phyloP scores from a whole-genome alignment of 2,329 filamentous ascomycete genomes.

The Thermoascus crustaceus region DNA sequence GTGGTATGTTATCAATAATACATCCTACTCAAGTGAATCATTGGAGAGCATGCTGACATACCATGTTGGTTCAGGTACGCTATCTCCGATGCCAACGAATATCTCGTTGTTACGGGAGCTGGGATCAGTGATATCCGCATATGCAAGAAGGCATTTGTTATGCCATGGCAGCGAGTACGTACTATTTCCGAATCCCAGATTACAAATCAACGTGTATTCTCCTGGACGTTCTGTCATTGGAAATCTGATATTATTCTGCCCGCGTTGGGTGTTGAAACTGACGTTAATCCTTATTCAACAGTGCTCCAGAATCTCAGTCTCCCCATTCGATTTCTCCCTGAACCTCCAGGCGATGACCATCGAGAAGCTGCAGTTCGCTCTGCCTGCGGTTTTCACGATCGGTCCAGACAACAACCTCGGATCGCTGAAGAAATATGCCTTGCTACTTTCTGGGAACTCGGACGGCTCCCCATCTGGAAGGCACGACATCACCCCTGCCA shows the following conservation, averaged over 20 bases:
- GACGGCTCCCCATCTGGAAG: slow-evolving; percentile 34
- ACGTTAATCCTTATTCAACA: slow-evolving; percentile 6
- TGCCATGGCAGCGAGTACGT: slow-evolving; percentile 56
- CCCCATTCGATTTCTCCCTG: slow-evolving; percentile 67
- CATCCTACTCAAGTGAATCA: no score
- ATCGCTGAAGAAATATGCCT: slow-evolving; percentile 71
- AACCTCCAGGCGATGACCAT: slow-evolving; percentile 80
- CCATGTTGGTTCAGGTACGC: slow-evolving; percentile 59
- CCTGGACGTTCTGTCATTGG: neutral
- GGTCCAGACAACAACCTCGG: slow-evolving; percentile 66
- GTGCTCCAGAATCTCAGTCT: slow-evolving; percentile 32
- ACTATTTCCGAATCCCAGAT: no score
- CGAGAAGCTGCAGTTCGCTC: slow-evolving; percentile 74
- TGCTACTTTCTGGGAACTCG: slow-evolving; percentile 60
- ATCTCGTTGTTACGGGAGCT: slow-evolving; percentile 79
- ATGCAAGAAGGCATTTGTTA: slow-evolving; percentile 66
- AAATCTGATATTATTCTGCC: neutral
- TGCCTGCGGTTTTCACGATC: slow-evolving; percentile 79
- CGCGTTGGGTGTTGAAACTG: neutral
- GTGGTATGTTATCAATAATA: no score
- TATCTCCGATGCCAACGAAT: slow-evolving; percentile 68
- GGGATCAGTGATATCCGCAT: slow-evolving; percentile 67
- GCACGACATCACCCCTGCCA: slow-evolving; percentile 34
- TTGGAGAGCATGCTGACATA: no score
- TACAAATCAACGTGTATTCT: no score